Conservation (phyloP, 2,329 filamentous ascomycete genomes). For the Neonectria ditissima region DNA sequence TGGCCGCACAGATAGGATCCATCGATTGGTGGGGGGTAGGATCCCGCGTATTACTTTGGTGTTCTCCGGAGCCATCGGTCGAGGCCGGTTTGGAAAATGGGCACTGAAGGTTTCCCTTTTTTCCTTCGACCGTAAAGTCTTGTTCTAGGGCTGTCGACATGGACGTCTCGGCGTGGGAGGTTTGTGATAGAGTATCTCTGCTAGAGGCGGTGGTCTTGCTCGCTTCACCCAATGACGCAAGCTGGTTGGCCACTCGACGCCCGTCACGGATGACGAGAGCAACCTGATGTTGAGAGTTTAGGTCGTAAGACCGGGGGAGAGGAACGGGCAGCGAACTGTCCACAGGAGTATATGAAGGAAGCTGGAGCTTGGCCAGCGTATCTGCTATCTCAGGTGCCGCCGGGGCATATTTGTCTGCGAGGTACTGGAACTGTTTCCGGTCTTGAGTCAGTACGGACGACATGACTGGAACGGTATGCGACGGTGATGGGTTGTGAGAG, state of each 20-base stretch:
- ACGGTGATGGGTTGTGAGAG: neutral
- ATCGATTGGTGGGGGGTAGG: conserved; percentile 61
- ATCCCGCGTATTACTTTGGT: conserved; percentile 49
- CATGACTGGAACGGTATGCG: conserved; percentile 23
- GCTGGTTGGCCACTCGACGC: conserved; percentile 66
- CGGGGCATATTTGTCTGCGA: conserved; percentile 76
- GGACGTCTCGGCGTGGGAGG: conserved; percentile 63
- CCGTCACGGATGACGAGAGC: conserved; percentile 74
- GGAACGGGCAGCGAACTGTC: conserved; percentile 65
- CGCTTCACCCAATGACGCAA: conserved; percentile 61
- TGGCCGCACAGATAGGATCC: conserved; percentile 74
- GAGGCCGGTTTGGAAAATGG: conserved; percentile 73
- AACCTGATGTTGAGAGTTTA: conserved; percentile 63
- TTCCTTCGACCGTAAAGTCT: conserved; percentile 90
- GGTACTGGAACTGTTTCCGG: conserved; percentile 67
- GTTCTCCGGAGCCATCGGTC: conserved; percentile 44
- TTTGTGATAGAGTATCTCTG: conserved; percentile 60
- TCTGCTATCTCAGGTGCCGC: conserved; percentile 74
- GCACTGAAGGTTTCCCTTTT: conserved; percentile 82
- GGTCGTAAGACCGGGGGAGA: conserved; percentile 61
- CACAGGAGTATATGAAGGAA: conserved; percentile 65
- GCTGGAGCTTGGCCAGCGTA: conserved; percentile 74
- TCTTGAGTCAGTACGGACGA: conserved; percentile 40
- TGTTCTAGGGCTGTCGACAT: conserved; percentile 79
- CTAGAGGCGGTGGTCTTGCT: conserved; percentile 65